Evolutionary conservation across 768 basidiomycete genomes (phyloP), one percentile per base, ranked within the genome.

Genomic region (Boletus edulis): DNA sequence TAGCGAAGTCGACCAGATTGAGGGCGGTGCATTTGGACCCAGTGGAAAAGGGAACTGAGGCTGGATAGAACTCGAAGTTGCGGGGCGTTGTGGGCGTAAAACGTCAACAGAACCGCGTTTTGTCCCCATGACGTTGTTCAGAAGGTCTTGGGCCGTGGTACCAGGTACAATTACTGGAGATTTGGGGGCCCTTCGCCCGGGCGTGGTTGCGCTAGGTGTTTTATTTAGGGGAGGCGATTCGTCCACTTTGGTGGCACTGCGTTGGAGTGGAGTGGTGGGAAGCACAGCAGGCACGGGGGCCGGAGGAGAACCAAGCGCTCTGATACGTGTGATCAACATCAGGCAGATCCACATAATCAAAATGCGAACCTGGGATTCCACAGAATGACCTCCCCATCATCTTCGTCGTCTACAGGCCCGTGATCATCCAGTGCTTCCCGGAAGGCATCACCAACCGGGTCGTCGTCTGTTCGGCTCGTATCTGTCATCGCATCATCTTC

Each of bases 371-470:
- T 79, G 34, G 83, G 86, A 67, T 88, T 80, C 74, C 85, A 87
- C 46, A 98, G 85, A 60, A 94, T 85, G 18, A 92, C 89, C 8
- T 84, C 80, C 35, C 78, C 77, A 2, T 85, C 85, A 10, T 83
- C 81, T 1, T 81, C 80, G 4, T 81, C 80, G 20, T 69, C 68
- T 7, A 48, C 37, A 17, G 18, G 10, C 4, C 49, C 73, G 17
- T 77, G 72, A 38, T 67, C 73, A 38, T 72, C 72, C 10, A 79
- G 62, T 29, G 72, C 79, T 64, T 80, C 71, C 27, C 80, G 72
- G 64, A 91, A 86, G 5, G 83, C 88, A 12, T 85, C 81, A 12
- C 78, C 81, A 34, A 97, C 81, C 0, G 88, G 84, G 63, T 96
- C 96, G 11, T 71, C 70, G 44, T 93, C 91, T 2, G 88, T 90